Percentiles rank a stretch among this genome's conserved stretches.
Conservation (phyloP, 768 basidiomycete species). For the Coprinellus aureogranulatus region DNA sequence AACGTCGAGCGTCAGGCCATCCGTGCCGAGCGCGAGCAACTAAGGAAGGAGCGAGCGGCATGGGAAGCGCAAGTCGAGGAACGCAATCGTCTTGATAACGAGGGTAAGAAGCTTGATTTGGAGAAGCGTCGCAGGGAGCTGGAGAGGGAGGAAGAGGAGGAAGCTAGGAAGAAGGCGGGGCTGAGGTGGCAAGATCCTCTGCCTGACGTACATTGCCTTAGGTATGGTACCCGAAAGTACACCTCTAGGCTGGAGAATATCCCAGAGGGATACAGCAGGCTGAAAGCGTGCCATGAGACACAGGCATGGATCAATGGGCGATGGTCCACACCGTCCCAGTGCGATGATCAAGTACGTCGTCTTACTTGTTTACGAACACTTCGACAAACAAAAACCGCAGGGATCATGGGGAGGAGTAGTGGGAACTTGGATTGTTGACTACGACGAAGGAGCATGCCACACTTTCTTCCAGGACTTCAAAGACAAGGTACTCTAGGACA, state of each 20-base stretch:
- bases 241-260: not conserved
- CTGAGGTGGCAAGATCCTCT: not conserved
- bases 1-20: not conserved
- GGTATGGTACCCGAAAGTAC: not conserved
- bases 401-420: not conserved
- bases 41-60: not conserved
- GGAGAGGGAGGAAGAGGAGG: conserved; percentile 4
- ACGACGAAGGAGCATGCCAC: not conserved
- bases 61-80: not conserved
- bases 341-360: not conserved
- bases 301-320: not conserved
- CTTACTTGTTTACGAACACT: not conserved
- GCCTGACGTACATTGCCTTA: not conserved
- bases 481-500: not conserved
- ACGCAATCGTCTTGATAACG: not conserved
- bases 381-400: too few relatives aligned
- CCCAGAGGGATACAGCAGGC: not conserved
- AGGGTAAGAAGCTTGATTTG: not conserved
- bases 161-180: not conserved
- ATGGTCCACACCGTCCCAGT: not conserved
- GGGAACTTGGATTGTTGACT: not conserved
- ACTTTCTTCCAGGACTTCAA: not conserved
- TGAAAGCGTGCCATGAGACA: not conserved
- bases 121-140: not conserved
- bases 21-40: not conserved